Base-by-base conservation (phyloP, 192 early-diverging fungal species). In the Paraglomus occultum region DNA sequence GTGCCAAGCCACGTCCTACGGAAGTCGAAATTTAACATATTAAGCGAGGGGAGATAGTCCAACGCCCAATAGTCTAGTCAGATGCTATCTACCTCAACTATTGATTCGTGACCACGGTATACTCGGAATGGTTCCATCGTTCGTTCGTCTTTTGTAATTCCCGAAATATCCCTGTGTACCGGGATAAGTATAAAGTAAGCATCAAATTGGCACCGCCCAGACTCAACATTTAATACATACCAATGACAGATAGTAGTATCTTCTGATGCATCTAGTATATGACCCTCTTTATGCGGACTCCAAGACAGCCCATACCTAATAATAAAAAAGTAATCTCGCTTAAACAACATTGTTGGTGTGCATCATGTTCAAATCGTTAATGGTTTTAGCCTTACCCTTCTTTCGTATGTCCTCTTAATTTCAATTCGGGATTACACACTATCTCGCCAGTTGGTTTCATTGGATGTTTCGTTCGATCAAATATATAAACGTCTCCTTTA, bases 1-100 rank as follows among this genome's bases (percentile, higher is more conserved):
- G 67, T 94, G 91, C 97, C 97, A 99, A 7, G 94, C 91, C 43
- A 97, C 92, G 81, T 99, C 97, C 87, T 89, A 67, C 22, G 17
- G 1, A 59, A 11, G 14, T 31, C 18, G n/a, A 18, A n/a, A 51
- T 17, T 51, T 51, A n/a, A 51, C 18, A 51, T 18, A 51, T 1
- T 31, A 31, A 31, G 31, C 31, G 31, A 31, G 31, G 31, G 31
- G 3, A 3, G 31, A 31, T 31, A 31, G 31, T 31, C 31, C 1
- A 31, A 31, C 31, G 31, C 18, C 20, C 44, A 46, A 59, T 17
- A 23, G 53, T 17, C 10, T 45, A 47, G 22, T 23, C 31, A 31
- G 3, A 31, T 59, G 23, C 5, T 47, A 64, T 18, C 59, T 71
- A 88, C 88, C 79, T 96, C 95, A 46, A 99, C 97, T 68, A 90